A percentile compares a stretch with the other conserved stretches of the same genome.
Conservation (phyloP, 2,329 filamentous ascomycete species). For the Fusarium austroafricanum region DNA sequence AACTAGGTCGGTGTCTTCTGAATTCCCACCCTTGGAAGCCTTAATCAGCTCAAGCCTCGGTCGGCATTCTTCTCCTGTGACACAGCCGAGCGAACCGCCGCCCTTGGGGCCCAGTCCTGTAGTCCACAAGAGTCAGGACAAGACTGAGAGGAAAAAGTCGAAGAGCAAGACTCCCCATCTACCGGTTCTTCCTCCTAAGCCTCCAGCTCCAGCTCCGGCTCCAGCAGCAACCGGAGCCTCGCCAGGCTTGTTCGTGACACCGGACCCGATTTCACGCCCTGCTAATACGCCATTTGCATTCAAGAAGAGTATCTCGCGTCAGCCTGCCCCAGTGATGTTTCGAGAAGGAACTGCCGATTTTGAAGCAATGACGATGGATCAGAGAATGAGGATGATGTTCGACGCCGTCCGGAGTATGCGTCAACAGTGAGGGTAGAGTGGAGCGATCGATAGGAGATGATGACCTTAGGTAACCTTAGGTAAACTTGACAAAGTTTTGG, state of each 20-base stretch:
- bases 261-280: accelerated
- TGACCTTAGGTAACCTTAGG: no score
- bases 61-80: neutral
- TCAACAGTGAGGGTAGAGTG: no score
- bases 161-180: no score
- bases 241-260: neutral
- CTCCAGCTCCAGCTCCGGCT: neutral
- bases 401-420: neutral
- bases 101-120: neutral
- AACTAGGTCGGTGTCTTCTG: accelerated
- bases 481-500: neutral
- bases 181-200: accelerated
- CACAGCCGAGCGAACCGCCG: neutral
- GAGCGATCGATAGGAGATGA: no score
- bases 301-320: neutral
- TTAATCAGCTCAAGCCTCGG: neutral
- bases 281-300: accelerated
- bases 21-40: neutral
- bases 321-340: accelerated
- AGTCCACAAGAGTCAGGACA: no score
- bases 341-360: neutral
- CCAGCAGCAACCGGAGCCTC: neutral
- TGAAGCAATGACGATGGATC: neutral
- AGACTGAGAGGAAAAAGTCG: no score
- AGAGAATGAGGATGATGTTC: neutral